Conservation (phyloP, 2,329 filamentous ascomycete species). For the Colletotrichum orchidophilum region DNA sequence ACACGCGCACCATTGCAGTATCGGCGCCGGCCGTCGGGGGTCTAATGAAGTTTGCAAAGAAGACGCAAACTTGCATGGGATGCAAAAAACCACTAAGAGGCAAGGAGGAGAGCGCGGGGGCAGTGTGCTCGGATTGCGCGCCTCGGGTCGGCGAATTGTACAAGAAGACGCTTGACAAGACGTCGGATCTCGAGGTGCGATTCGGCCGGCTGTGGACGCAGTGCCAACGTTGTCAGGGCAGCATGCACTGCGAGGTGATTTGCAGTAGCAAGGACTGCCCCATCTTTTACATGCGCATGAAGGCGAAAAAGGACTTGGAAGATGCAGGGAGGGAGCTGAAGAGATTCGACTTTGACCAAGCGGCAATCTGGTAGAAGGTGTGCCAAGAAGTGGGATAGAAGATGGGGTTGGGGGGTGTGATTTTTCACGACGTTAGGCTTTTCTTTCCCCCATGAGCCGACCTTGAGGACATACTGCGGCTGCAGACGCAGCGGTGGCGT, state of each 20-base stretch:
- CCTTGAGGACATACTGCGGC: slow-evolving; percentile 17
- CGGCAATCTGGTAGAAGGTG: slow-evolving; percentile 64
- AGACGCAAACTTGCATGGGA: slow-evolving; percentile 97
- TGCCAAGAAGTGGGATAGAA: neutral
- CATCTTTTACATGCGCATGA: slow-evolving; percentile 99
- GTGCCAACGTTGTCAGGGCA: slow-evolving; percentile 96
- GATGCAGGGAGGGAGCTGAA: slow-evolving; percentile 90
- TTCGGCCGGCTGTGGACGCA: slow-evolving; percentile 97
- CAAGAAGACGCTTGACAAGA: slow-evolving; percentile 86
- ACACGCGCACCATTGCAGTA: slow-evolving; percentile 93
- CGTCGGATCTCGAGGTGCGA: slow-evolving; percentile 90
- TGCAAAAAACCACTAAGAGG: slow-evolving; percentile 95
- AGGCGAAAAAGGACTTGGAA: slow-evolving; percentile 98
- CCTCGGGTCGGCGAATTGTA: slow-evolving; percentile 92
- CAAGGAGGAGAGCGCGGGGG: slow-evolving; percentile 82
- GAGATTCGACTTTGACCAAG: slow-evolving; percentile 87
- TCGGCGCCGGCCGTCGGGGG: slow-evolving; percentile 91
- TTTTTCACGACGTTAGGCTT: slow-evolving; percentile 20
- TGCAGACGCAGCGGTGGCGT: neutral
- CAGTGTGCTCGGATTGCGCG: slow-evolving; percentile 87
- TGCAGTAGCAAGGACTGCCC: slow-evolving; percentile 96
- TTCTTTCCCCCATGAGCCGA: slow-evolving; percentile 3
- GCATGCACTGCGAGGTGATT: slow-evolving; percentile 98
- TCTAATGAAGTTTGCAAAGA: slow-evolving; percentile 98
- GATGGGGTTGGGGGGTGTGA: neutral